Base-by-base conservation (phyloP, 805 yeast species). In the Wickerhamiella alocasiicola region DNA sequence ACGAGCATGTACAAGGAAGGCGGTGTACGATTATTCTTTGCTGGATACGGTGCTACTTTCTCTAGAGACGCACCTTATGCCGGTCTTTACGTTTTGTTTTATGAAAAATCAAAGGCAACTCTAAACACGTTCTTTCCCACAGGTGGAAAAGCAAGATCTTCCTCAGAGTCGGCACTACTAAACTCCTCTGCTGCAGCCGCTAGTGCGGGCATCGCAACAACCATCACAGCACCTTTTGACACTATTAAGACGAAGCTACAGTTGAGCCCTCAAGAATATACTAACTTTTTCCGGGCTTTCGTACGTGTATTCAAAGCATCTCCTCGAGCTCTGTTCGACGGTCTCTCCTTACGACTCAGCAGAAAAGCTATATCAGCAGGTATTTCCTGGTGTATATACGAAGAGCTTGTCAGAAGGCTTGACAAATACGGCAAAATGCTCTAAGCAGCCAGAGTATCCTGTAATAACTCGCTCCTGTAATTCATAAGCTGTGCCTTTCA, bases 31-130 rank as follows among this genome's bases (percentile, higher is more conserved):
- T 93, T 94, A 12, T 85, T 88, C 55, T 85, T 85, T 57, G 70
- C 74, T 45, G 98, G 98, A 0, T 81, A 80, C 51, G 75, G 81
- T 1, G 94, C 93, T 2, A 91, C 98, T 0, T 70, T 79, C 46
- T 70, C 82, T 9, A 63, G 98, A 47, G 98, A 91, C 61, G 93
- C 95, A 18, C 98, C 98, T 0, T 82, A 91, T 57, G 96, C 98
- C 5, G 98, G 98, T 0, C 55, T 91, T 3, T 88, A 91, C 53
- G 84, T 91, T 21, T 61, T 85, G 27, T 71, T 85, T 47, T 88
- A 88, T 59, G 96, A 88, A 55, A 68, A 76, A 44, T 67, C 76
- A 41, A 85, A 85, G 54, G 66, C 65, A 7, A 31, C 67, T 4
- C 43, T 78, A 6, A 84, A 88, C 4, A 48, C 28, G 7, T 12